Percentiles rank a stretch among this genome's conserved stretches.
Evolutionary conservation across 2,329 filamentous ascomycete species (phyloP).

Genomic region (Aspergillus eucalypticola): DNA sequence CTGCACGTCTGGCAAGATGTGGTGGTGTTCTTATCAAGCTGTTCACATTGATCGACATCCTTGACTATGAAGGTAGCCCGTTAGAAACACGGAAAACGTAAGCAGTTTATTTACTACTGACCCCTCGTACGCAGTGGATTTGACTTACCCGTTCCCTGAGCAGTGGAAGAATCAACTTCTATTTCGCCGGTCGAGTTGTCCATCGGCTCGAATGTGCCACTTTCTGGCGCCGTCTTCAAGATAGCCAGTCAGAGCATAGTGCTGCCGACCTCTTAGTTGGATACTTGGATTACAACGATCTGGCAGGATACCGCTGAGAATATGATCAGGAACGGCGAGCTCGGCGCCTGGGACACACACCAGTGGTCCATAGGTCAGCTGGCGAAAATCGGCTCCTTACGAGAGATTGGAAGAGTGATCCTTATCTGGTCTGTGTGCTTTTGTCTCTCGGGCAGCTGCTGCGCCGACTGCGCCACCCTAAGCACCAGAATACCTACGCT

Average conservation of each 20-base stretch:
- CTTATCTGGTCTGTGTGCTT: constrained; percentile 19
- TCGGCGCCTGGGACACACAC: too few relatives aligned
- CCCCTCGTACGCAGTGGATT: too few relatives aligned
- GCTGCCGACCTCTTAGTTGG: neutral
- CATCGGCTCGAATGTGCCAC: constrained; percentile 11
- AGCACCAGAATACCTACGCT: neutral
- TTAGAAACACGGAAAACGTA: neutral
- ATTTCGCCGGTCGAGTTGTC: constrained; percentile 12
- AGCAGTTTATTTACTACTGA: too few relatives aligned
- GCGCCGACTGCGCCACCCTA: neutral
- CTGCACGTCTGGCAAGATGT: neutral
- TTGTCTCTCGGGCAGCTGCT: constrained; percentile 20
- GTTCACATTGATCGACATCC: neutral
- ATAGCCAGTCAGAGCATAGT: neutral
- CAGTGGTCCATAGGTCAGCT: too few relatives aligned
- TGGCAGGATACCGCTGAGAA: constrained; percentile 6
- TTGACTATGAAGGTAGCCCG: neutral
- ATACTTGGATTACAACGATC: constrained; percentile 15
- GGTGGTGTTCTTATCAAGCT: neutral
- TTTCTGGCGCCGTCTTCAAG: constrained; percentile 5
- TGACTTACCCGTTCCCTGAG: neutral
- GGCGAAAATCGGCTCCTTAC: neutral
- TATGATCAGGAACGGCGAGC: too few relatives aligned
- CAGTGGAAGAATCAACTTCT: constrained; percentile 13
- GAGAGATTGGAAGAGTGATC: constrained; percentile 16